A percentile compares a stretch with the other conserved stretches of the same genome.
These are phyloP conservation scores for Tagetes erecta DNA, from an alignment of 129 eudicot species.

Conservation along the genomic window DNA sequence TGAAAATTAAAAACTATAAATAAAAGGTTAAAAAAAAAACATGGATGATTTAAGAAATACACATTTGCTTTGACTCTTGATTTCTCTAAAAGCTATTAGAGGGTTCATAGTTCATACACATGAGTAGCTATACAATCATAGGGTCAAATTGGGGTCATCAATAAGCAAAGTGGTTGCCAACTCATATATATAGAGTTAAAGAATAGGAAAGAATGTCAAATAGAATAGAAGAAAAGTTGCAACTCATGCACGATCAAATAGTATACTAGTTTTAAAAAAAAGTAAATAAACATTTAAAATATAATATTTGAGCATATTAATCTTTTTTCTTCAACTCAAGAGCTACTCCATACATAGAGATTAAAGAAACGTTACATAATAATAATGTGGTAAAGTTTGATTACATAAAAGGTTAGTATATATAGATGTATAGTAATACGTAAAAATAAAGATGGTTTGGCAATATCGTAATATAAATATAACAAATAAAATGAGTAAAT, in stretches of 20 bases:
- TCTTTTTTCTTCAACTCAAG: not conserved
- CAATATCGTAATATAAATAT: not conserved
- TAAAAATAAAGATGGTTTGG: not conserved
- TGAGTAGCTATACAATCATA: constrained; percentile 30
- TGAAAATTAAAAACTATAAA: not conserved
- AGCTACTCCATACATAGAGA: not conserved
- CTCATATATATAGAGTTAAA: constrained; percentile 26
- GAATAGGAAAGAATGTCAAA: constrained; percentile 20
- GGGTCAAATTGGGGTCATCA: constrained; percentile 36
- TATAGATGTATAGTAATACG: not conserved
- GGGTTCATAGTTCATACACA: constrained; percentile 30
- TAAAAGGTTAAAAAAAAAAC: not conserved
- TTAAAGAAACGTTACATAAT: not conserved
- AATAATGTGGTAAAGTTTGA: not conserved
- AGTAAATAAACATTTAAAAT: not conserved
- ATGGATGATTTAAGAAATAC: constrained; percentile 12
- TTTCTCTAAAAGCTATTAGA: constrained; percentile 25
- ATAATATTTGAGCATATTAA: not conserved
- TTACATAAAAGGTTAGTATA: not conserved
- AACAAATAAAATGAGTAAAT: not conserved
- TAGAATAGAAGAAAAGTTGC: constrained; percentile 18
- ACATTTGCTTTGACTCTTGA: constrained; percentile 35
- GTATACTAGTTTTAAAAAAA: not conserved
- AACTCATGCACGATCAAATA: constrained; percentile 26
- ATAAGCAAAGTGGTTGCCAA: constrained; percentile 39